Evolutionary conservation across 179 eudicot species (phyloP).

Genomic region (Vitellaria paradoxa): DNA sequence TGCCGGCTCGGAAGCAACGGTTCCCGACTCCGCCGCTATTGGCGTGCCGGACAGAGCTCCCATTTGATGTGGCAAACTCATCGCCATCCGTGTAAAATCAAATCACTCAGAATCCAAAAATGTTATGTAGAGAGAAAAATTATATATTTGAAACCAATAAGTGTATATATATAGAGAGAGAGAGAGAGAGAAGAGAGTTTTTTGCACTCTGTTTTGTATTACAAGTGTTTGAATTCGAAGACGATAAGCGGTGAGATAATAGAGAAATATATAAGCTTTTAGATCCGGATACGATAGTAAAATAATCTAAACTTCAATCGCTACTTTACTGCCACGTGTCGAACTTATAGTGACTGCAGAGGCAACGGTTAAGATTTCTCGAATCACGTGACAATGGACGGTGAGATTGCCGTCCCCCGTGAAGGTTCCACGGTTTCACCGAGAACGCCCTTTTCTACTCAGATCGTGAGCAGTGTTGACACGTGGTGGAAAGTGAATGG

Average conservation of each 20-base stretch:
- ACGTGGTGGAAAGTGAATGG: neutral
- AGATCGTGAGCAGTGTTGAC: neutral
- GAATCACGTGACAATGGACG: constrained; percentile 27
- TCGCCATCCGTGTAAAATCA: constrained; percentile 39
- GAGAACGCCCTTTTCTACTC: neutral
- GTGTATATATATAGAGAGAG: neutral
- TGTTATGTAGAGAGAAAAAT: neutral
- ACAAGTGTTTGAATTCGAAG: neutral
- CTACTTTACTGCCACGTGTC: constrained; percentile 19
- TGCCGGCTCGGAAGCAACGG: constrained; percentile 7
- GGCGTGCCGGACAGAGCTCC: constrained; percentile 62
- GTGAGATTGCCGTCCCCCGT: constrained; percentile 17
- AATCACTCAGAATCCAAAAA: neutral
- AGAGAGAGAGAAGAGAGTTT: neutral
- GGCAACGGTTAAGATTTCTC: constrained; percentile 26
- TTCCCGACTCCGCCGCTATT: constrained; percentile 21
- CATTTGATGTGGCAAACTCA: constrained; percentile 61
- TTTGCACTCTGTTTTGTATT: neutral
- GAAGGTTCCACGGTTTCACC: constrained; percentile 4
- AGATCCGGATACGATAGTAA: neutral
- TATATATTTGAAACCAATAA: too few species aligned
- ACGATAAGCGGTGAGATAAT: neutral
- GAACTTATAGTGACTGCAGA: neutral
- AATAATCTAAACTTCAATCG: neutral
- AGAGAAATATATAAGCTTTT: neutral